Conservation (phyloP, 73 alveolate genomes). For the Paramecium octaurelia region DNA sequence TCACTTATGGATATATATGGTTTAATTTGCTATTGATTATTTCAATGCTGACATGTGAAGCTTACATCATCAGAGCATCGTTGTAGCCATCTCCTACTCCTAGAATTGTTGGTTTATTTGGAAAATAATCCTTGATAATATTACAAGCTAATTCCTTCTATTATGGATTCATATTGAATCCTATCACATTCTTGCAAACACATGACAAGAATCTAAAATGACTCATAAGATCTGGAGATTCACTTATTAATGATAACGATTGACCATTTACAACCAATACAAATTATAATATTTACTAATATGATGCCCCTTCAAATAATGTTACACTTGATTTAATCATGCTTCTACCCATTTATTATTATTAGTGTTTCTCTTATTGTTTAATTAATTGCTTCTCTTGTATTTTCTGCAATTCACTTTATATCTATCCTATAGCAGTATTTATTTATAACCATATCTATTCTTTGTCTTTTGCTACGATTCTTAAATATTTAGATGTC, state of each 20-base stretch:
- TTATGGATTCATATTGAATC: slow-evolving; percentile 41
- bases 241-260: neutral
- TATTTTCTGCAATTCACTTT: neutral
- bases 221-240: slow-evolving; percentile 6
- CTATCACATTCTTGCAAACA: slow-evolving; percentile 48
- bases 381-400: neutral
- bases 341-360: neutral
- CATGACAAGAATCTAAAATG: slow-evolving; percentile 42
- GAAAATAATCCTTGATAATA: neutral
- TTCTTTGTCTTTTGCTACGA: neutral
- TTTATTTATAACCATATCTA: neutral
- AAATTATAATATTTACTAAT: neutral
- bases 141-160: neutral
- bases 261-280: slow-evolving; percentile 37
- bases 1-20: slow-evolving; percentile 30
- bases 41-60: slow-evolving; percentile 51
- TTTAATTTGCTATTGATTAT: slow-evolving; percentile 8
- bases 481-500: neutral
- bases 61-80: slow-evolving; percentile 50
- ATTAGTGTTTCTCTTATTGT: neutral
- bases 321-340: slow-evolving; percentile 3
- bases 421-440: slow-evolving; percentile 13
- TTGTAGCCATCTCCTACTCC: slow-evolving; percentile 59
- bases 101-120: slow-evolving; percentile 37
- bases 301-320: neutral